Evolutionary conservation across 179 eudicot species (phyloP), one percentile per base, ranked within the genome.

Genomic region (Beta macrorhiza): DNA sequence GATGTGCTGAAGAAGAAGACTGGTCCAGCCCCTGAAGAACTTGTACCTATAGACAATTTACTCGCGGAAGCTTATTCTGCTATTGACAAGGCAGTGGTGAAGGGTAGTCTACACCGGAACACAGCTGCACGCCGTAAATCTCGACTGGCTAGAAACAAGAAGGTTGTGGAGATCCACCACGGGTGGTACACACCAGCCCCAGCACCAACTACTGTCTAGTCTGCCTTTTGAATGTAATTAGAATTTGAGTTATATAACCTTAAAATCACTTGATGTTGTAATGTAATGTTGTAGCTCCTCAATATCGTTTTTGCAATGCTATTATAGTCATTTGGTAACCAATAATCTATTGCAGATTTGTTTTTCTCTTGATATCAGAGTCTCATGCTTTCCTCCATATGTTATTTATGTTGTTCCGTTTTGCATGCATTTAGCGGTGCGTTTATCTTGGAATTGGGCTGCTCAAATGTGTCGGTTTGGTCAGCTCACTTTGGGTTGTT

Each of bases 61-160:
- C 94, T 95, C 7, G 97, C 90, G 5, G 98, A 93, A 82, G 96
- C 99, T 0, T 93, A 90, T 81, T 92, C 98, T 1, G 87, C 84
- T 19, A 93, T 95, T 12, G 98, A 95, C 84, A 93, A 93, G 83
- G 98, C 98, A 0, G 93, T 95, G 45, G 92, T 88, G 69, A 91
- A 84, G 12, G 98, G 99, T 71, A 78, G 91, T 7, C 81, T 93
- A 82, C 99, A 95, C 87, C 85, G 91, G 79, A 95, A 93, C 87
- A 95, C 99, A 5, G 99, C 94, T 67, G 94, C 96, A 13, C 83
- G 89, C 75, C 88, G 98, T 75, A 94, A 94, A 79, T 94, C 98
- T 53, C 84, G 98, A 32, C 92, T 94, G 74, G 97, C 98, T 59
- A 86, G 98, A 78, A 90, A 88, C 82, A 94, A 93, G 90, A 89